These are phyloP conservation scores for Hyaloperonospora brassicae DNA, from an alignment of 352 stramenopile genomes.

Conservation along the genomic window DNA sequence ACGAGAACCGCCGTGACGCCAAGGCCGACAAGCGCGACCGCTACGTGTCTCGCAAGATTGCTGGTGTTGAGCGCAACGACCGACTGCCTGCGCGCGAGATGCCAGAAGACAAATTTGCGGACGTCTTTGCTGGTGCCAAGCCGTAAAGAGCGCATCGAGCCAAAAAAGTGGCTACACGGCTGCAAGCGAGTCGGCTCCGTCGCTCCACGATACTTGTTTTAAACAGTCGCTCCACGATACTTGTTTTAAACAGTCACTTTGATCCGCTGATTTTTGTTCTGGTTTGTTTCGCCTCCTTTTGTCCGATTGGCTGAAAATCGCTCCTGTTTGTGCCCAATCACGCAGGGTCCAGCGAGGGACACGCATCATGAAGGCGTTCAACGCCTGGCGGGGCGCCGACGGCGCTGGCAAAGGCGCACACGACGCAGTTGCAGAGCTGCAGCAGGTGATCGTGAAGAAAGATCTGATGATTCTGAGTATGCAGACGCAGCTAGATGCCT, in stretches of 20 bases:
- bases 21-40: slow-evolving; percentile 90
- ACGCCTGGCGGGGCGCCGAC: slow-evolving; percentile 20
- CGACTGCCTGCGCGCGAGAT: slow-evolving; percentile 55
- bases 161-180: no score
- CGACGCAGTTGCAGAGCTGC: slow-evolving; percentile 46
- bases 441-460: slow-evolving; percentile 80
- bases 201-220: not conserved
- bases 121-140: slow-evolving; percentile 67
- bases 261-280: not conserved
- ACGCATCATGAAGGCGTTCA: slow-evolving; percentile 29
- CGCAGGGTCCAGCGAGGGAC: no score
- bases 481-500: slow-evolving; percentile 58
- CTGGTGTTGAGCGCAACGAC: slow-evolving; percentile 72
- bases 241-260: not conserved
- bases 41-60: slow-evolving; percentile 88
- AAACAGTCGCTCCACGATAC: not conserved
- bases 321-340: no score
- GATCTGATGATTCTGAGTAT: slow-evolving; percentile 77
- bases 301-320: slow-evolving; percentile 12
- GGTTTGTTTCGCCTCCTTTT: not conserved
- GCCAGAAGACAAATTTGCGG: slow-evolving; percentile 78
- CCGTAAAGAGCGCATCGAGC: slow-evolving; percentile 9
- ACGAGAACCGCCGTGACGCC: slow-evolving; percentile 80
- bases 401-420: slow-evolving; percentile 14
- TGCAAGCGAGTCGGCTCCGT: not conserved